Base-by-base conservation (phyloP, 495 filamentous ascomycete species). In the Daldinia concentrica region DNA sequence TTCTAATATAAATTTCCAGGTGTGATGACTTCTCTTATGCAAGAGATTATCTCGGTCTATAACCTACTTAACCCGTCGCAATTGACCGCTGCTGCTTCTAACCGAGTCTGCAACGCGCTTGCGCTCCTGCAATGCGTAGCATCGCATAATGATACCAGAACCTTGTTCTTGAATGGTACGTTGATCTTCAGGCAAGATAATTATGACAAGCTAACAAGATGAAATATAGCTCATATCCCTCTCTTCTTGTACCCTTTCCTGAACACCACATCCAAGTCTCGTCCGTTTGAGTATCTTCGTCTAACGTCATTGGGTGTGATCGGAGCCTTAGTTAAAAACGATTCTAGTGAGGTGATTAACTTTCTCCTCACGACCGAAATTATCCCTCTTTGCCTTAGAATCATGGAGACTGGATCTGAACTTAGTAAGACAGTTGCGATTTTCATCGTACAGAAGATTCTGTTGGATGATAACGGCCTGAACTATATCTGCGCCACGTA, bases 391-490 rank as follows among this genome's bases (percentile, higher is more conserved):
- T 99, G 95, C 77, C 92, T 99, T 27, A 90, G 95, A 34, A 98
- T 99, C 76, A 99, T 99, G 95, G 95, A 99, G 84, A 99, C 95
- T 0, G 96, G 96, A 34, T 98, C 95, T 0, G 95, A 99, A 78
- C 85, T 99, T 50, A 97, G 94, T 85, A 99, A 99, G 84, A 99
- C 95, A 1, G 95, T 99, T 8, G 95, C 95, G 37, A 99, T 99
- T 69, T 99, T 99, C 83, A 99, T 99, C 75, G 95, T 99, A n/a
- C 95, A 99, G 83, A 99, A 99, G 82, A 99, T 99, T 36, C 82
- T 99, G 41, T 86, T 99, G 4, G 95, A 99, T 77, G 95, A 99
- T 72, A 92, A 95, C 77, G 95, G 95, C n/a, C 85, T 99, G 65
- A 93, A 92, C 41, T 99, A 99, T 79, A 99, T 99, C 64, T 99